phyloP scores from a whole-genome alignment of 176 grass and related monocot species.

The Pontederia crassipes region DNA sequence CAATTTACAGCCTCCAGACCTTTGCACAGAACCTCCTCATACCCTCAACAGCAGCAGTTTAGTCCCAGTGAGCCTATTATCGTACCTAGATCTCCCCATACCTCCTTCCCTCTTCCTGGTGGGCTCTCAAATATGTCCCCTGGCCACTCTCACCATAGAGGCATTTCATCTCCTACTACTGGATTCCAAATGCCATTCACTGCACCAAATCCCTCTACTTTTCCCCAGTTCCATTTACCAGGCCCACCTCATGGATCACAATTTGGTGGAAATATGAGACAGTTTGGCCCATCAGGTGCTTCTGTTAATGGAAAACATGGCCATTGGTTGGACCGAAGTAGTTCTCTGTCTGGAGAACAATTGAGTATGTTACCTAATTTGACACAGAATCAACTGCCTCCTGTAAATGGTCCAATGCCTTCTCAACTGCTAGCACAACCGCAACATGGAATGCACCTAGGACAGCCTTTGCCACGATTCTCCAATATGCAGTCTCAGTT shows the following conservation, averaged over 20 bases:
- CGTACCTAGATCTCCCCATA: constrained; percentile 44
- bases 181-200: constrained; percentile 31
- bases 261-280: constrained; percentile 26
- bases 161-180: constrained; percentile 32
- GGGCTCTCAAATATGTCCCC: constrained; percentile 31
- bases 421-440: constrained; percentile 24
- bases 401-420: constrained; percentile 30
- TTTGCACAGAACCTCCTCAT: constrained; percentile 39
- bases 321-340: constrained; percentile 25
- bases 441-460: constrained; percentile 36
- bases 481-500: constrained; percentile 33
- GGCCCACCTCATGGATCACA: constrained; percentile 27
- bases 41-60: constrained; percentile 36
- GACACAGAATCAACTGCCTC: constrained; percentile 25
- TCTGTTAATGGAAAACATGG: constrained; percentile 20
- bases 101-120: constrained; percentile 32
- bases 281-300: constrained; percentile 11
- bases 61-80: constrained; percentile 50
- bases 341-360: constrained; percentile 14
- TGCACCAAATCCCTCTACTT: constrained; percentile 30
- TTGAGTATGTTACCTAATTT: constrained; percentile 26
- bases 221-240: constrained; percentile 22
- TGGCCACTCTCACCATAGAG: constrained; percentile 29
- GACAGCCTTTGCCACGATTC: constrained; percentile 25
- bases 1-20: constrained; percentile 23